These are phyloP conservation scores for Populus simonii DNA, from an alignment of 345 rosid species.

Conservation along the genomic window DNA sequence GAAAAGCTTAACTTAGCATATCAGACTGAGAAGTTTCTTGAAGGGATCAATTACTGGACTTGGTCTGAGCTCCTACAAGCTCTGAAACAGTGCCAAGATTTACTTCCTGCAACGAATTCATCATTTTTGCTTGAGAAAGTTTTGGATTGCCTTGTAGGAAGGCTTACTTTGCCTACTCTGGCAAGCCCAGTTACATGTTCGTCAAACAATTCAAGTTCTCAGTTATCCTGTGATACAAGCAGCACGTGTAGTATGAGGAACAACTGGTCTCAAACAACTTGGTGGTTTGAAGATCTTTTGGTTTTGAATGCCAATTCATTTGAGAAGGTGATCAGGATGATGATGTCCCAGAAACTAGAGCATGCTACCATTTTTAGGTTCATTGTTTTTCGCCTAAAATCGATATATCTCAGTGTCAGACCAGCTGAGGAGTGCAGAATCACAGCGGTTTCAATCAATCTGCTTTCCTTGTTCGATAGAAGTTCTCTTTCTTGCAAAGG, in stretches of 20 bases:
- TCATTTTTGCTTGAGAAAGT: conserved; percentile 34
- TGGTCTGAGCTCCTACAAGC: conserved; percentile 54
- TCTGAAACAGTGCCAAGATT: conserved; percentile 43
- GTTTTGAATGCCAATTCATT: conserved; percentile 35
- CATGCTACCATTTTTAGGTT: conserved; percentile 35
- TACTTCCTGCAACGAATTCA: conserved; percentile 24
- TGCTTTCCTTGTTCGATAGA: conserved; percentile 34
- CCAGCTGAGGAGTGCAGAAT: conserved; percentile 31
- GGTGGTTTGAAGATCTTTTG: conserved; percentile 54
- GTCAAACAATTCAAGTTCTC: conserved; percentile 34
- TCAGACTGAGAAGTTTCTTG: conserved; percentile 32
- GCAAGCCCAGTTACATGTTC: conserved; percentile 27
- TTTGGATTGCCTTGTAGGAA: conserved; percentile 26
- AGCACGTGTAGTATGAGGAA: conserved; percentile 31
- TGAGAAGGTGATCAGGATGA: conserved; percentile 22
- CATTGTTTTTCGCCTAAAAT: conserved; percentile 37
- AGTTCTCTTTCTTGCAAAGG: conserved; percentile 39
- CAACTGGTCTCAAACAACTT: conserved; percentile 18
- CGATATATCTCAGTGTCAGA: conserved; percentile 13
- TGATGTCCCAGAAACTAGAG: conserved; percentile 32
- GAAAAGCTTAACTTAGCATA: conserved; percentile 16
- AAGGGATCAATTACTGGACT: conserved; percentile 45
- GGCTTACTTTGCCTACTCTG: conserved; percentile 26
- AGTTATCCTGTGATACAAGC: conserved; percentile 30
- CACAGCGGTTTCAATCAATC: conserved; percentile 24